Percentiles rank a stretch among this genome's conserved stretches.
Evolutionary conservation across 305 asterid species (phyloP).

Genomic region (Solanum chacoense): DNA sequence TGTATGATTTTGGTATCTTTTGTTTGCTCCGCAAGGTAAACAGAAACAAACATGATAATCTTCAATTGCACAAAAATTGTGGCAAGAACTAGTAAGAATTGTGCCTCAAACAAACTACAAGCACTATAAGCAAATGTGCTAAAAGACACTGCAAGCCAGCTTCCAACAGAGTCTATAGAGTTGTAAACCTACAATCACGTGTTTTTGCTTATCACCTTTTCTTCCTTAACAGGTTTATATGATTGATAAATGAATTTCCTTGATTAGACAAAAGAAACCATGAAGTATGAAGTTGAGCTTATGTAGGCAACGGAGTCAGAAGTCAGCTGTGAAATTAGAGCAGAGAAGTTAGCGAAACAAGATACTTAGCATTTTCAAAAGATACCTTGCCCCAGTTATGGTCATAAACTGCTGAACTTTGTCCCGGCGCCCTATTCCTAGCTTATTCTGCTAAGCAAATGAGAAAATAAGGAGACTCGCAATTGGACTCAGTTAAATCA

Average conservation of each 20-base stretch:
- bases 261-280: background rate
- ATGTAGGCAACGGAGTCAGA: background rate
- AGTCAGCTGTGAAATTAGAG: background rate
- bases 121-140: background rate
- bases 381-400: conserved; percentile 83
- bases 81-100: background rate
- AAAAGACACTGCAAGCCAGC: background rate
- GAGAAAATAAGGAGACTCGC: conserved; percentile 2
- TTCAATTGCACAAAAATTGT: background rate
- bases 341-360: background rate
- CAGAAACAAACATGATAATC: background rate
- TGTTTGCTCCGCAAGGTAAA: background rate
- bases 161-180: background rate
- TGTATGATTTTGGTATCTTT: background rate
- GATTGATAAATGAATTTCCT: background rate
- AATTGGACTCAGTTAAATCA: background rate
- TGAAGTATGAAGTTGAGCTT: background rate
- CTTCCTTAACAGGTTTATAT: background rate
- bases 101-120: background rate
- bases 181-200: background rate
- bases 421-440: conserved; percentile 91
- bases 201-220: background rate
- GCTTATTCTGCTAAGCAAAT: conserved; percentile 55
- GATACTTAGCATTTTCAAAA: background rate
- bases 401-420: conserved; percentile 87